Evolutionary conservation across 176 grass and related monocot species (phyloP).

Genomic region (Guadua angustifolia): DNA sequence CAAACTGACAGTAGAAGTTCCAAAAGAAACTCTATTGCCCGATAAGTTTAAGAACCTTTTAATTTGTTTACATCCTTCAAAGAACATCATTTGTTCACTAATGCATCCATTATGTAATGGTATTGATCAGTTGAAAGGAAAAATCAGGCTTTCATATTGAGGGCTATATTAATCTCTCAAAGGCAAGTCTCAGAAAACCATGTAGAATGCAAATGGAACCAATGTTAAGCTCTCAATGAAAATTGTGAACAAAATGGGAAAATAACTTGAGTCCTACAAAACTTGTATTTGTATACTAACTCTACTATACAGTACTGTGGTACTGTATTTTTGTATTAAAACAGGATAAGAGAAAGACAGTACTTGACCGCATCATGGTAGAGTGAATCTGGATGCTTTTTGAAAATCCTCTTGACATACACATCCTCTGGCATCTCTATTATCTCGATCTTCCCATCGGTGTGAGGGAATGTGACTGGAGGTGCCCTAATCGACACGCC

Average conservation of each 20-base stretch:
- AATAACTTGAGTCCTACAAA: neutral
- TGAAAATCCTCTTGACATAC: conserved; percentile 70
- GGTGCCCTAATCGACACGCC: conserved; percentile 57
- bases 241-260: conserved; percentile 7
- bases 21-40: neutral
- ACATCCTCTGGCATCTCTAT: conserved; percentile 71
- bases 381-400: conserved; percentile 67
- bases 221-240: neutral
- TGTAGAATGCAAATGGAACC: neutral
- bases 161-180: neutral
- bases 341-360: neutral
- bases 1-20: neutral
- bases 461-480: conserved; percentile 67
- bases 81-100: neutral
- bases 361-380: conserved; percentile 86
- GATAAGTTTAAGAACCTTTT: neutral
- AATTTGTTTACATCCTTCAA: neutral
- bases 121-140: neutral
- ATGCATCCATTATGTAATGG: neutral
- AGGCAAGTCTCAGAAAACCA: neutral
- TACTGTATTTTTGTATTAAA: neutral
- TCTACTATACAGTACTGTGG: neutral
- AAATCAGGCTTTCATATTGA: too few relatives aligned
- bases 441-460: conserved; percentile 61
- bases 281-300: neutral